Conservation (phyloP, 2,329 filamentous ascomycete species). For the Pseudogymnoascus sp. region DNA sequence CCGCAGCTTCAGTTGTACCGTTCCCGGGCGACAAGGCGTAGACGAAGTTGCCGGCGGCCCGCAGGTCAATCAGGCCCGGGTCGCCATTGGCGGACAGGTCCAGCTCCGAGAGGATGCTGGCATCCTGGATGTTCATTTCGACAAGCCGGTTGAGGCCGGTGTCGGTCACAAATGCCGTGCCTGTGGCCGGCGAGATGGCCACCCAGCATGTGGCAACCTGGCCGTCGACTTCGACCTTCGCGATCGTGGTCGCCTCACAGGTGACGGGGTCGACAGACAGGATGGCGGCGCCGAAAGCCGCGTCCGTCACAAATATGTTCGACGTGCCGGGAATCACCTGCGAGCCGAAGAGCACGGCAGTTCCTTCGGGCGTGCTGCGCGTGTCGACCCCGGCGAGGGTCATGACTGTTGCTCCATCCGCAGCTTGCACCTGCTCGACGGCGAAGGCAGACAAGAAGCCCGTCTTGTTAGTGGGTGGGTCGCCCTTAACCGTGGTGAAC, state of each 20-base stretch:
- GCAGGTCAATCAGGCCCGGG: constrained; percentile 47
- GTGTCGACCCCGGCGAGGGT: constrained; percentile 20
- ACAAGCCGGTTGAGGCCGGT: constrained; percentile 43
- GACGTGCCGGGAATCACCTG: constrained; percentile 35
- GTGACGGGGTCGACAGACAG: constrained; percentile 44
- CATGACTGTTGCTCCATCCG: constrained; percentile 15
- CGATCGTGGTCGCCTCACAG: constrained; percentile 23
- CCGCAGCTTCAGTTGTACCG: constrained; percentile 19
- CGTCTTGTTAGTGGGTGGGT: constrained; percentile 43
- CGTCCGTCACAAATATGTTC: constrained; percentile 45
- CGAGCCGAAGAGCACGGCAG: constrained; percentile 48
- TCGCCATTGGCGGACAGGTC: constrained; percentile 37
- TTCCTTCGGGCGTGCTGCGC: too few species aligned
- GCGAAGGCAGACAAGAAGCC: constrained; percentile 48
- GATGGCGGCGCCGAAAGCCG: constrained; percentile 47
- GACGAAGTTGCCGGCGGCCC: constrained; percentile 42
- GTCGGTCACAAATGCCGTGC: constrained; percentile 51
- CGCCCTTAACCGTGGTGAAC: constrained; percentile 51
- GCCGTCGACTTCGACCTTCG: constrained; percentile 32
- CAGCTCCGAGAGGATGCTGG: constrained; percentile 35
- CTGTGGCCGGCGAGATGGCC: constrained; percentile 38
- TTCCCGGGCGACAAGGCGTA: constrained; percentile 40
- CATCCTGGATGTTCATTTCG: constrained; percentile 44
- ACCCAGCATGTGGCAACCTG: constrained; percentile 54
- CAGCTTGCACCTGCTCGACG: constrained; percentile 24